Percentiles rank a stretch among this genome's conserved stretches.
Evolutionary conservation across 495 filamentous ascomycete species (phyloP).

Genomic region (Penicillium atrosanguineum): DNA sequence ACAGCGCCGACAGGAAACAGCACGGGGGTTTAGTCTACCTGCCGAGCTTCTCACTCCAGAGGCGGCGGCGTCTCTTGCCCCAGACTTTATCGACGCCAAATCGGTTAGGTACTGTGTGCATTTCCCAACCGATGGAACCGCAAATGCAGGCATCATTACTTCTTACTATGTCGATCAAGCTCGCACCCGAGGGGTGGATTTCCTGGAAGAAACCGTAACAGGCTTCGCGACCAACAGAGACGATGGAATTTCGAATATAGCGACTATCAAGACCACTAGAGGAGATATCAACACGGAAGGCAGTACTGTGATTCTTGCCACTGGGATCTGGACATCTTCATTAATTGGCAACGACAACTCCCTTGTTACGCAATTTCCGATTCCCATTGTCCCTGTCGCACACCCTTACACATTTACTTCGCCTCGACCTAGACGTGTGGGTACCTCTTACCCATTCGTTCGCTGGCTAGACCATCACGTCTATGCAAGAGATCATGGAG

Average conservation of each 20-base stretch:
- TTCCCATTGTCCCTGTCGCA: slow-evolving; percentile 34
- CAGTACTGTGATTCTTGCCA: slow-evolving; percentile 27
- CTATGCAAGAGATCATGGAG: slow-evolving; percentile 34
- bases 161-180: slow-evolving; percentile 36
- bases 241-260: background rate
- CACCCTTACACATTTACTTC: slow-evolving; percentile 35
- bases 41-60: slow-evolving; percentile 28
- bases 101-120: slow-evolving; percentile 14
- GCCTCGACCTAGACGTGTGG: slow-evolving; percentile 8
- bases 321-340: slow-evolving; percentile 30
- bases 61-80: slow-evolving; percentile 24
- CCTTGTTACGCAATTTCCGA: slow-evolving; percentile 12
- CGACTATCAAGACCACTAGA: slow-evolving; percentile 13
- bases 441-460: slow-evolving; percentile 24
- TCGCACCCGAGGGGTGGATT: slow-evolving; percentile 17
- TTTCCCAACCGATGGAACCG: slow-evolving; percentile 31
- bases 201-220: slow-evolving; percentile 24
- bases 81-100: slow-evolving; percentile 27
- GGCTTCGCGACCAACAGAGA: slow-evolving; percentile 2
- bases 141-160: slow-evolving; percentile 24
- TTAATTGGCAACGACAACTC: slow-evolving; percentile 14
- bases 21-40: slow-evolving; percentile 19
- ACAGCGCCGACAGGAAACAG: slow-evolving; percentile 19
- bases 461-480: slow-evolving; percentile 37
- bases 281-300: slow-evolving; percentile 22